These are phyloP conservation scores for Cytospora mali DNA, from an alignment of 2,329 filamentous ascomycete genomes.

Conservation along the genomic window DNA sequence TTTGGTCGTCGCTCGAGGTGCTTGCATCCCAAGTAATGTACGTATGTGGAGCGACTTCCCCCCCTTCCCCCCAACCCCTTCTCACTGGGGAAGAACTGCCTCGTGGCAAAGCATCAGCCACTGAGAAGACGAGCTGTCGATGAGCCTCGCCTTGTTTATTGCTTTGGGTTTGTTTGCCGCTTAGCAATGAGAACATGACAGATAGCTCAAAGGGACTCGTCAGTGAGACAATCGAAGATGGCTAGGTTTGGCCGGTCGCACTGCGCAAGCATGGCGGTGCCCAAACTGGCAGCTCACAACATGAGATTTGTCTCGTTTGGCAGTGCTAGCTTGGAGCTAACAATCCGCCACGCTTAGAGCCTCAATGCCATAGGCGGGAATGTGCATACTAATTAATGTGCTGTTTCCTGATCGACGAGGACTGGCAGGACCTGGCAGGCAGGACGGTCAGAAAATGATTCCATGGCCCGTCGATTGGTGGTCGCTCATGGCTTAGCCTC, in stretches of 20 bases:
- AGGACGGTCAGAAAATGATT: constrained; percentile 3
- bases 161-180: not conserved
- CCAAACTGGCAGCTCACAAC: constrained; percentile 22
- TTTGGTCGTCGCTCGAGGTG: not conserved
- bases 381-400: constrained; percentile 17
- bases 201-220: not conserved
- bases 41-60: not conserved
- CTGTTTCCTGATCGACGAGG: constrained; percentile 15
- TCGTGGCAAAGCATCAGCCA: not conserved
- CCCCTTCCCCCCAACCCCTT: not conserved
- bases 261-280: constrained; percentile 15
- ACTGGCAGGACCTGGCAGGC: no score
- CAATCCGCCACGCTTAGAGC: constrained; percentile 23
- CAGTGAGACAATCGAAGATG: constrained; percentile 4
- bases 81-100: not conserved
- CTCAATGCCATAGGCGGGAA: constrained; percentile 22
- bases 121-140: not conserved
- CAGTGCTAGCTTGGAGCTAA: constrained; percentile 19
- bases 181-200: not conserved
- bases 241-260: constrained; percentile 17
- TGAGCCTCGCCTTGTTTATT: not conserved
- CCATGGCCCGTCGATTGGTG: constrained; percentile 17
- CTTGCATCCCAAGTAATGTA: not conserved
- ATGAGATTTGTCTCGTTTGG: constrained; percentile 24
- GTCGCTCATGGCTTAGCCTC: constrained; percentile 6